Percentiles rank a stretch among this genome's conserved stretches.
phyloP scores from a whole-genome alignment of 2,329 filamentous ascomycete genomes.

The Chaetomium sp. region DNA sequence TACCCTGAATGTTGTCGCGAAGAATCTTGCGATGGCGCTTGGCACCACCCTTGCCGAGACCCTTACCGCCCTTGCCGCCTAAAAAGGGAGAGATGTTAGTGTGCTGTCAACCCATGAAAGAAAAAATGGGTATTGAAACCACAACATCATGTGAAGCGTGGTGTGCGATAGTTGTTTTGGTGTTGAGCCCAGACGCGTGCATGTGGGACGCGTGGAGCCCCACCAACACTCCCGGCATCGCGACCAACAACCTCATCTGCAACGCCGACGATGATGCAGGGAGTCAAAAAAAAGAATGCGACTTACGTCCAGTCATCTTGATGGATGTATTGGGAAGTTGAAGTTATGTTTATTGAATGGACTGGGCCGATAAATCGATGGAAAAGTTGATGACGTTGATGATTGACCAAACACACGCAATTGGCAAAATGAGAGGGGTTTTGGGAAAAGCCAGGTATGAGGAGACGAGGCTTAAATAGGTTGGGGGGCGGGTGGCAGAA shows the following conservation, averaged over 20 bases:
- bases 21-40: constrained; percentile 99
- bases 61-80: constrained; percentile 97
- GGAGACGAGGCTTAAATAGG: constrained; percentile 18
- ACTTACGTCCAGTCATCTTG: constrained; percentile 71
- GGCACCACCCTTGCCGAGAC: constrained; percentile 95
- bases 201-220: constrained; percentile 20
- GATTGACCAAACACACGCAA: constrained; percentile 16
- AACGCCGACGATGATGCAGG: constrained; percentile 22
- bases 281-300: constrained; percentile 10
- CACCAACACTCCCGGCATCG: constrained; percentile 15
- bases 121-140: too few species aligned
- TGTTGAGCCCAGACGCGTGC: constrained; percentile 24
- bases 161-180: too few species aligned
- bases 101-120: too few species aligned
- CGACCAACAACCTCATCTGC: constrained; percentile 15
- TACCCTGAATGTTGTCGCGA: constrained; percentile 99
- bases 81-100: constrained; percentile 27
- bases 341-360: constrained; percentile 29
- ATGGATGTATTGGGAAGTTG: constrained; percentile 32
- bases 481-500: constrained; percentile 5
- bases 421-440: constrained; percentile 13
- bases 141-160: too few species aligned
- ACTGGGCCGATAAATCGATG: constrained; percentile 6
- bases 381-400: constrained; percentile 18
- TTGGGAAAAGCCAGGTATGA: constrained; percentile 10